A percentile compares a stretch with the other conserved stretches of the same genome.
Evolutionary conservation across 768 basidiomycete species (phyloP).

Genomic region (Russula abietina): DNA sequence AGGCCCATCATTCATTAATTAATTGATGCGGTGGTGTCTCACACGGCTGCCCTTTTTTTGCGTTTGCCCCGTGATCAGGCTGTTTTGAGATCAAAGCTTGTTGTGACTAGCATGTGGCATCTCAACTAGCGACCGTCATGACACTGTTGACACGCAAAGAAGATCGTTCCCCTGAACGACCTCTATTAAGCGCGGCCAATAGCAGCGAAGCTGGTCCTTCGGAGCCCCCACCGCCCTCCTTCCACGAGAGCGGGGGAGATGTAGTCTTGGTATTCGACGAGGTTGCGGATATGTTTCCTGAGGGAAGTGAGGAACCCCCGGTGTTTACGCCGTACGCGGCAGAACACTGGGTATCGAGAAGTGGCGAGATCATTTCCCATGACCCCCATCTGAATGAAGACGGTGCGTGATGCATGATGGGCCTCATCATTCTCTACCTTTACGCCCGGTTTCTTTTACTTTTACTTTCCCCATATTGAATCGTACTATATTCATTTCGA

Average conservation of each 20-base stretch:
- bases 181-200: not conserved
- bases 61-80: not conserved
- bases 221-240: slow-evolving; percentile 14
- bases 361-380: slow-evolving; percentile 59
- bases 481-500: not conserved
- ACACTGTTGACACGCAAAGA: slow-evolving; percentile 9
- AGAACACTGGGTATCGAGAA: slow-evolving; percentile 44
- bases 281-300: slow-evolving; percentile 26
- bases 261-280: slow-evolving; percentile 28
- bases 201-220: slow-evolving; percentile 15
- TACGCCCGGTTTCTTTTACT: too few species aligned
- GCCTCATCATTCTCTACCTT: not conserved
- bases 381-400: slow-evolving; percentile 64
- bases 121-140: slow-evolving; percentile 1
- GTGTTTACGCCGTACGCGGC: slow-evolving; percentile 58
- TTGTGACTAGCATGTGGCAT: not conserved
- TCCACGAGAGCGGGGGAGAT: slow-evolving; percentile 25
- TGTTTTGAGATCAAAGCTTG: too few species aligned
- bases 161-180: not conserved
- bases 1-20: too few species aligned
- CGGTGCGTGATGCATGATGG: slow-evolving; percentile 33
- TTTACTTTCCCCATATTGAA: not conserved
- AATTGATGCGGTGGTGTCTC: not conserved
- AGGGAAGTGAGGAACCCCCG: slow-evolving; percentile 44
- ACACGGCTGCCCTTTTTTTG: not conserved